phyloP scores from a whole-genome alignment of 768 basidiomycete species.

The Russula ochroleuca region DNA sequence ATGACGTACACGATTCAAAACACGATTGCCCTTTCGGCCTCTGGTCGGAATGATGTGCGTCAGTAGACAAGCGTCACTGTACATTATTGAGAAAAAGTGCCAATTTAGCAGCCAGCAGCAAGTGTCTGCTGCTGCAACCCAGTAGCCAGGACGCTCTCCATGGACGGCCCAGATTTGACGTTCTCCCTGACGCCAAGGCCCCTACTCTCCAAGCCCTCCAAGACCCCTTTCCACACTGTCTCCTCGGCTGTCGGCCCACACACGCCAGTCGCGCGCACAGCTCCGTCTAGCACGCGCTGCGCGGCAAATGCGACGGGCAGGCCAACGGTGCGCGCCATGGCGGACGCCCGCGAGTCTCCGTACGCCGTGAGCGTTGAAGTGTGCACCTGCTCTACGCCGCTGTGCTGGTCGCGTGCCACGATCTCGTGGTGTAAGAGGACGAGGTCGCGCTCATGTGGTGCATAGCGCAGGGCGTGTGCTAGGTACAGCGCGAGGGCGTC shows the following conservation, averaged over 20 bases:
- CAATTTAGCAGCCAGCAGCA: conserved; percentile 1
- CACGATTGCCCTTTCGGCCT: too few species aligned
- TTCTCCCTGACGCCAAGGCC: conserved; percentile 42
- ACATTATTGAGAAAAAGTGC: neutral
- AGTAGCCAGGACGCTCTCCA: conserved; percentile 33
- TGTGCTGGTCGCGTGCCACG: conserved; percentile 40
- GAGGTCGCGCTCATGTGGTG: conserved; percentile 71
- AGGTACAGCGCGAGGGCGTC: conserved; percentile 74
- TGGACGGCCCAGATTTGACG: conserved; percentile 41
- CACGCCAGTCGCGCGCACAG: conserved; percentile 52
- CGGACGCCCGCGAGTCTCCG: conserved; percentile 56
- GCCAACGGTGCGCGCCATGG: conserved; percentile 91
- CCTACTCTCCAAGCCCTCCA: conserved; percentile 53
- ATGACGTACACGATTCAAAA: too few species aligned
- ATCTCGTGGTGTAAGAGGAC: conserved; percentile 86
- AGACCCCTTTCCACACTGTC: conserved; percentile 57
- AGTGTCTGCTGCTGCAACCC: conserved; percentile 19
- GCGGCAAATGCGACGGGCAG: conserved; percentile 84
- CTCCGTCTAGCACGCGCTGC: conserved; percentile 61
- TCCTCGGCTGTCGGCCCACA: conserved; percentile 57
- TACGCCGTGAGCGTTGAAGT: conserved; percentile 64
- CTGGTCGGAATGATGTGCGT: too few species aligned
- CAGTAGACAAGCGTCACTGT: too few species aligned
- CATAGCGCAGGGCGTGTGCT: conserved; percentile 65
- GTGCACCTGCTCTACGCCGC: conserved; percentile 46